Base-by-base conservation (phyloP, 2,329 filamentous ascomycete species). In the Colletotrichum caudatum region DNA sequence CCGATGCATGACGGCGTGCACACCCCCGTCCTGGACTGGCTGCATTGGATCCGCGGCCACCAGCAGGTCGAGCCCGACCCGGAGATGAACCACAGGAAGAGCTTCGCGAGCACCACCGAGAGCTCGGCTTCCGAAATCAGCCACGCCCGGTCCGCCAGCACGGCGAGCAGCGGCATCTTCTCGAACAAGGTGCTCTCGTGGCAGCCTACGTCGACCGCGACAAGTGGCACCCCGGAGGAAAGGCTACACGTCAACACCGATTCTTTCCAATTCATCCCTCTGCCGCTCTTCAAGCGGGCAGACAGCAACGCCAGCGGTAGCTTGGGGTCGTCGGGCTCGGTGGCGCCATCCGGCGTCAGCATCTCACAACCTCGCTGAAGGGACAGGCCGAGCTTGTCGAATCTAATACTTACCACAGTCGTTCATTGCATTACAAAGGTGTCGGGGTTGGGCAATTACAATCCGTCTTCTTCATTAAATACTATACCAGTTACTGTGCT, bases 51-150 rank as follows among this genome's bases (percentile, higher is more conserved):
- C 20, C 67, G 67, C 1, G 71, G 68, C 20, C 58, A 71, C 12
- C 71, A 71, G 35, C 64, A 56, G 3, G 48, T 56, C 11, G 60
- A 59, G 23, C 62, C 57, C 2, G 63, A 73, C 26, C 63, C 63
- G 33, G 69, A 71, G n/a, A 48, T 64, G 53, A 71, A 71, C 39
- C 69, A 71, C 37, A 44, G 69, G 9, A 71, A 71, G 60, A 71
- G 69, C 33, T 48, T 71, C 20, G 59, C 59, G 29, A 71, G 64
- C 56, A 51, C 39, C n/a, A 53, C 41, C 5, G 56, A 53, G 33
- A 73, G 58, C 58, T 39, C 53, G 2, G 3, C 23, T 1, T 66
- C 67, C n/a, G 62, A 64, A 33, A 37, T 23, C 46, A 71, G 67
- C 58, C 39, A 54, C 11, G 59, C 53, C 18, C 53, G 64, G 35